phyloP scores from a whole-genome alignment of 306 rosid genomes.

The Vigna angularis region DNA sequence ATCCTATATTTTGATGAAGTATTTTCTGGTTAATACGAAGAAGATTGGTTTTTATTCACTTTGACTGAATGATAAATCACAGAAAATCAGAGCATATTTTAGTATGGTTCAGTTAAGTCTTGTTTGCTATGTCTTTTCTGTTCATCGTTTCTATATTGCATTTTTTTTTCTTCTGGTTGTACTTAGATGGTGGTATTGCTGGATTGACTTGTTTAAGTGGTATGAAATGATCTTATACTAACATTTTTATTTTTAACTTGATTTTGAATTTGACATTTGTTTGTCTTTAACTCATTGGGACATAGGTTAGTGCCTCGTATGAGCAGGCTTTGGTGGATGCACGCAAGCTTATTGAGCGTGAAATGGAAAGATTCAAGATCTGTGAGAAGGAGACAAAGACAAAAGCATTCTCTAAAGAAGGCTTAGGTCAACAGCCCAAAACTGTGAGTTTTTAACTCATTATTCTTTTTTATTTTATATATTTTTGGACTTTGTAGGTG shows the following conservation, averaged over 20 bases:
- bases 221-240: background rate
- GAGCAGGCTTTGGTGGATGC: constrained; percentile 93
- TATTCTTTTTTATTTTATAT: background rate
- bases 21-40: background rate
- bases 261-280: constrained; percentile 42
- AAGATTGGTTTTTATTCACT: background rate
- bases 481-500: background rate
- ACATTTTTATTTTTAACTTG: background rate
- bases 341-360: constrained; percentile 83
- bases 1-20: background rate
- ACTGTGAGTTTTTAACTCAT: constrained; percentile 58
- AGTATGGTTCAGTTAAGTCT: background rate
- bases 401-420: constrained; percentile 92
- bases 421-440: constrained; percentile 90
- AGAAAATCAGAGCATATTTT: background rate
- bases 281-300: constrained; percentile 54
- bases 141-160: background rate
- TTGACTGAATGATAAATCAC: background rate
- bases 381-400: constrained; percentile 94
- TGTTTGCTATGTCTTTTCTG: background rate
- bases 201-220: background rate
- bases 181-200: background rate
- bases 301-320: constrained; percentile 89
- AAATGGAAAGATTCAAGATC: constrained; percentile 88
- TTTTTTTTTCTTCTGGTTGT: background rate